Percentiles rank a stretch among this genome's conserved stretches.
phyloP scores from a whole-genome alignment of 345 rosid genomes.

The Salix brachista region DNA sequence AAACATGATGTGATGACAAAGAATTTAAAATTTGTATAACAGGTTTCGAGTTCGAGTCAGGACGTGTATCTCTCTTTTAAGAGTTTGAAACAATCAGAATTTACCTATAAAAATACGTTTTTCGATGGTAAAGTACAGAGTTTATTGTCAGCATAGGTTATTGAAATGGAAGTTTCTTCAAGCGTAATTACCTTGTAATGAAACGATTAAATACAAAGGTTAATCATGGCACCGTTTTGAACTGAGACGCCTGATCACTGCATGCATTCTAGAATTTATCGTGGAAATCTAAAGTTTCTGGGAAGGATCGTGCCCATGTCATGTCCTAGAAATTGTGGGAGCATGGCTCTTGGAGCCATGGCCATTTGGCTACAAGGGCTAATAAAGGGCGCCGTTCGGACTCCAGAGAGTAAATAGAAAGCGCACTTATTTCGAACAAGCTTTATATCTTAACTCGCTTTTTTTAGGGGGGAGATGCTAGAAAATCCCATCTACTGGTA shows the following conservation, averaged over 20 bases:
- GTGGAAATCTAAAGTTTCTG: not conserved
- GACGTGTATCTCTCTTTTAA: too few species aligned
- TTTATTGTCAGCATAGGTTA: not conserved
- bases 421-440: not conserved
- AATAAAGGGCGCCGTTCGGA: not conserved
- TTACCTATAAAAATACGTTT: too few species aligned
- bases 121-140: too few species aligned
- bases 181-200: not conserved
- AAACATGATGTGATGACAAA: too few species aligned
- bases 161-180: not conserved
- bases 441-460: not conserved
- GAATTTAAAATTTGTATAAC: too few species aligned
- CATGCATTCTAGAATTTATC: not conserved
- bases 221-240: not conserved
- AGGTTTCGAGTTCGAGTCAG: rapidly evolving
- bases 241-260: not conserved
- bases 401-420: not conserved
- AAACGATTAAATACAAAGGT: not conserved
- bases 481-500: not conserved
- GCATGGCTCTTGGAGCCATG: not conserved
- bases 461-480: not conserved
- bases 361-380: not conserved
- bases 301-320: too few species aligned
- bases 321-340: not conserved
- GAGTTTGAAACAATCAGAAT: too few species aligned